Base-by-base conservation (phyloP, 202 grass and related monocot species). In the Alloteropsis angusta region DNA sequence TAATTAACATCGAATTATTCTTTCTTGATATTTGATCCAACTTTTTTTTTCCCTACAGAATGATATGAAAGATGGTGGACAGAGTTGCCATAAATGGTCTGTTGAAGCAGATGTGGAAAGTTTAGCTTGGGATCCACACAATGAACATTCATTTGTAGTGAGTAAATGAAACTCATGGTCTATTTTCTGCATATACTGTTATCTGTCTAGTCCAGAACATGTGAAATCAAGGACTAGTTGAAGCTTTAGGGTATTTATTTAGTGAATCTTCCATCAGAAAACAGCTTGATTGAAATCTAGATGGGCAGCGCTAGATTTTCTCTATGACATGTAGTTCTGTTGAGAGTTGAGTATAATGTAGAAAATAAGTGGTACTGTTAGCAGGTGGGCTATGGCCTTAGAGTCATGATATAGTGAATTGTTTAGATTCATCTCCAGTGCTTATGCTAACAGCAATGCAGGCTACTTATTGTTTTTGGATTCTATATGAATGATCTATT, bases 101-200 rank as follows among this genome's bases (percentile, higher is more conserved):
- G 86, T 99, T 22, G 76, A 88, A 77, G 83, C 88, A 62, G 96
- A 96, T 21, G 90, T 96, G 23, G 96, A 99, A 86, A 88, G 89
- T 85, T 84, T 99, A 85, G 86, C 82, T 79, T 99, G 92, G 90
- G 88, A 99, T 80, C 96, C 90, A 67, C 92, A 89, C 45, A 89
- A 88, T 82, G 96, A 91, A 68, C 79, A 99, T 53, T 79, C 47
- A 2, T 99, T 93, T 79, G 47, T 91, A 82, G 96, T 95, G 41
- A 89, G 81, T 84, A 70, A 39, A 61, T 68, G 37, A 34, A 22
- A 76, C 37, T 47, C 21, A 79, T 26, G 6, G 32, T 80, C 23
- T 32, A 18, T 80, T 57, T 58, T 72, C 21, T 35, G 65, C 58
- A 43, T 39, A 65, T 17, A 35, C 47, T 7, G 23, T 56, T 68